Conservation (phyloP, 2,329 filamentous ascomycete species). For the Verticillium tricorpus region DNA sequence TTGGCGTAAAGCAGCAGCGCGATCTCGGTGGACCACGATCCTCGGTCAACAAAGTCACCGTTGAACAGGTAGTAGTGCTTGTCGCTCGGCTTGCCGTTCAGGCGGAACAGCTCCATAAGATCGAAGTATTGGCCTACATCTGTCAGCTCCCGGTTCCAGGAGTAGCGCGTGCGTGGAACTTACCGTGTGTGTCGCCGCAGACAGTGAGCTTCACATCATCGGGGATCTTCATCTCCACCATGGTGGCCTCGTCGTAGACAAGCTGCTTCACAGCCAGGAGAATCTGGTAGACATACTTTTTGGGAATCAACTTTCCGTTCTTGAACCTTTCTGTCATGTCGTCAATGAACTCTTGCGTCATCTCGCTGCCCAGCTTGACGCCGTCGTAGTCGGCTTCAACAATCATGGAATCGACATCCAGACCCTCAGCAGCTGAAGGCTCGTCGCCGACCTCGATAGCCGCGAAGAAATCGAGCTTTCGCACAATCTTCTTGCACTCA, state of each 20-base stretch:
- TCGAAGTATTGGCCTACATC: constrained; percentile 90
- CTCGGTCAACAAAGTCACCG: constrained; percentile 95
- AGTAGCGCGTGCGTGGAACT: constrained; percentile 18
- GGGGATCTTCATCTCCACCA: constrained; percentile 88
- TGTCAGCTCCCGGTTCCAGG: constrained; percentile 14
- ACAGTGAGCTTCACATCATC: constrained; percentile 80
- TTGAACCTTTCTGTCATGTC: constrained; percentile 98
- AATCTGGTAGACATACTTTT: constrained; percentile 98
- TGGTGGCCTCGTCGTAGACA: constrained; percentile 87
- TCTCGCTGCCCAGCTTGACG: constrained; percentile 68
- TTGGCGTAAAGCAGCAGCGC: constrained; percentile 90
- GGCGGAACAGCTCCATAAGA: constrained; percentile 89
- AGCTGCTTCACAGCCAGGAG: constrained; percentile 85
- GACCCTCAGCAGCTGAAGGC: constrained; percentile 83
- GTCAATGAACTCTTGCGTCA: constrained; percentile 95
- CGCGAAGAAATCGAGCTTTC: constrained; percentile 85
- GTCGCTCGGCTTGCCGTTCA: constrained; percentile 80
- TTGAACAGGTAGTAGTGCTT: constrained; percentile 97
- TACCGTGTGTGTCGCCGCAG: constrained; percentile 95
- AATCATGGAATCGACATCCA: constrained; percentile 80
- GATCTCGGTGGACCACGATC: constrained; percentile 98
- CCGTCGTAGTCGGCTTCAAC: constrained; percentile 87
- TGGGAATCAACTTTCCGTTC: constrained; percentile 88
- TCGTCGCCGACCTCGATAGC: constrained; percentile 93
- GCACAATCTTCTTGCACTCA: constrained; percentile 93